Evolutionary conservation across 768 basidiomycete genomes (phyloP), one percentile per base, ranked within the genome.

Genomic region (Auriscalpium orientale): DNA sequence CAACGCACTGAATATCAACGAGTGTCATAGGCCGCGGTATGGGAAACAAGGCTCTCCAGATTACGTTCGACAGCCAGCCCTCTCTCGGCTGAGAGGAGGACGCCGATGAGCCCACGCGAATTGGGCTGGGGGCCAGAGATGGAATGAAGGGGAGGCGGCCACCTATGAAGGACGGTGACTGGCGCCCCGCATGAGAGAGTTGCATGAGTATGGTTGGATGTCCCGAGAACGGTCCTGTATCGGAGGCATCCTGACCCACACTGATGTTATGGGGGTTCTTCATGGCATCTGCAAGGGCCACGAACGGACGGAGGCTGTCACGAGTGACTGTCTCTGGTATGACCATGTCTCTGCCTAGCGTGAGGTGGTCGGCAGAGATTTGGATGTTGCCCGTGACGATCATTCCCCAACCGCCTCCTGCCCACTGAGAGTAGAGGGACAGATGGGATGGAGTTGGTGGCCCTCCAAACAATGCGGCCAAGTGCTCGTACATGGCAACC

Each of bases 401-500:
- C 78, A 97, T 90, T 0, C 91, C 95, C 91, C 91, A 98, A 48
- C 78, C 77, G 11, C 86, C 79, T 52, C 73, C 67, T 1, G 83
- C 81, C 93, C 94, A 98, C 62, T 74, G 72, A 0, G 79, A 68
- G 66, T 98, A 97, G 33, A 97, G 74, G 0, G 70, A 64, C 37
- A 76, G 65, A 67, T 93, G 89, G 46, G 74, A 67, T 13, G 71
- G 62, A 59, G 88, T 91, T 0, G 94, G 93, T 10, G 80, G 78
- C 0, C 91, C 90, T 20, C 91, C 89, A 10, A 72, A 71, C 34
- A 85, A 72, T 4, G 68, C 60, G 0, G 85, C 79, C 10, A 95
- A 74, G 63, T 91, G 86, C 68, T 98, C 95, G 61, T 94, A 95
- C 79, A 95, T 77, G 0, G 95, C 85, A n/a, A 82, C 90, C 92